A percentile compares a stretch with the other conserved stretches of the same genome.
Conservation (phyloP, 371 early-diverging fungal species). For the Globomyces sp. region DNA sequence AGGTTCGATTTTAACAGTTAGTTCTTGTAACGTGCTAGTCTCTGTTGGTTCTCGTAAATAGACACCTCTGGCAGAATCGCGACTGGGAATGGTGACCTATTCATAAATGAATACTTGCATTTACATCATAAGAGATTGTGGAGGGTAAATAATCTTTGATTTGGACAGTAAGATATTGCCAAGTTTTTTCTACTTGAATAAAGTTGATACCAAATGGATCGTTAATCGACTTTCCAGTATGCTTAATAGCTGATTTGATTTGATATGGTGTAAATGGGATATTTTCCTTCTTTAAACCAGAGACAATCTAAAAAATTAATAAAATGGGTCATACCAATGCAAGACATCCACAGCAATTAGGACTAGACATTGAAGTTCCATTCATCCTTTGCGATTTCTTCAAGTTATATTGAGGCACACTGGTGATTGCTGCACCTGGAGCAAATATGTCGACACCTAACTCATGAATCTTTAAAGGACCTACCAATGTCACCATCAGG, state of each 20-base stretch:
- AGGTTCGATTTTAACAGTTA: slow-evolving; percentile 65
- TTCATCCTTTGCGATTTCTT: slow-evolving; percentile 79
- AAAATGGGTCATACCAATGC: slow-evolving; percentile 43
- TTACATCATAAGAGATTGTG: slow-evolving; percentile 23
- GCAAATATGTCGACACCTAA: slow-evolving; percentile 64
- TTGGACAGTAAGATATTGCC: slow-evolving; percentile 61
- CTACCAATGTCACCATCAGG: slow-evolving; percentile 71
- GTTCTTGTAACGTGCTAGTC: slow-evolving; percentile 60
- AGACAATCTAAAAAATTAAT: slow-evolving; percentile 50
- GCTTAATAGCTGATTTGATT: slow-evolving; percentile 73
- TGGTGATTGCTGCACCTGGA: slow-evolving; percentile 83
- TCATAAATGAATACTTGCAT: neutral
- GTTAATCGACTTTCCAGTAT: slow-evolving; percentile 67
- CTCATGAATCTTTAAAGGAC: too few relatives aligned
- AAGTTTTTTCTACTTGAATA: slow-evolving; percentile 86
- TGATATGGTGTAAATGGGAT: slow-evolving; percentile 77
- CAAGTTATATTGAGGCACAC: slow-evolving; percentile 84
- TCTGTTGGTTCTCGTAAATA: slow-evolving; percentile 83
- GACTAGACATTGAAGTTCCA: slow-evolving; percentile 86
- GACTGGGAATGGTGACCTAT: slow-evolving; percentile 1
- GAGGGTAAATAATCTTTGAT: slow-evolving; percentile 15
- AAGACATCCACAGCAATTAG: slow-evolving; percentile 83
- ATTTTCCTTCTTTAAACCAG: slow-evolving; percentile 70
- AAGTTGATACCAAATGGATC: slow-evolving; percentile 79
- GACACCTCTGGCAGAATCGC: slow-evolving; percentile 66